Evolutionary conservation across 2,329 filamentous ascomycete species (phyloP).

Genomic region (Zymoseptoria brevis): DNA sequence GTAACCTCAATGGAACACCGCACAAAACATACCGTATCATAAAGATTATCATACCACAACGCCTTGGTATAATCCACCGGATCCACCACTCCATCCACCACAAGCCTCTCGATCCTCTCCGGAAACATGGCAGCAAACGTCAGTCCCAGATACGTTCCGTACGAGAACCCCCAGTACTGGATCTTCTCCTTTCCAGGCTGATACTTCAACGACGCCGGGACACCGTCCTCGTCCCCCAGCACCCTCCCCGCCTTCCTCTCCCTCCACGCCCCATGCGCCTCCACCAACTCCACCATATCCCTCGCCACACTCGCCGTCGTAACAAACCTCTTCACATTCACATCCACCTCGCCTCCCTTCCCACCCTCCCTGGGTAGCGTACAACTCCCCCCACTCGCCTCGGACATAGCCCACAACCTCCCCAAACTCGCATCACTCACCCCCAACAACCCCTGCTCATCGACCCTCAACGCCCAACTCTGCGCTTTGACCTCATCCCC

Average conservation of each 20-base stretch:
- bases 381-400: conserved; percentile 28
- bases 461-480: conserved; percentile 32
- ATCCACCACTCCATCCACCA: conserved; percentile 43
- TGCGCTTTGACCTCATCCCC: conserved; percentile 24
- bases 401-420: conserved; percentile 35
- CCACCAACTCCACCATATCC: conserved; percentile 44
- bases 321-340: conserved; percentile 37
- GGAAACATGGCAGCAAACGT: conserved; percentile 38
- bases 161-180: conserved; percentile 35
- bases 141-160: conserved; percentile 39
- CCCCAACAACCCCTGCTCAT: conserved; percentile 29
- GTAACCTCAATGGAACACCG: no score
- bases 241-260: conserved; percentile 18
- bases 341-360: no score
- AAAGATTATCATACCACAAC: conserved; percentile 34
- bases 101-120: conserved; percentile 29
- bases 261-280: conserved; percentile 32
- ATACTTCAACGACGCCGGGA: conserved; percentile 8
- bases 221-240: neutral
- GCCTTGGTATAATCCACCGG: conserved; percentile 30
- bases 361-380: conserved; percentile 19
- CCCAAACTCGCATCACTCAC: conserved; percentile 36
- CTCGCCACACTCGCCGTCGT: conserved; percentile 41
- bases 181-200: conserved; percentile 30
- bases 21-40: conserved; percentile 26